Evolutionary conservation across 2,329 filamentous ascomycete species (phyloP).

Genomic region (Trichoderma sp.): DNA sequence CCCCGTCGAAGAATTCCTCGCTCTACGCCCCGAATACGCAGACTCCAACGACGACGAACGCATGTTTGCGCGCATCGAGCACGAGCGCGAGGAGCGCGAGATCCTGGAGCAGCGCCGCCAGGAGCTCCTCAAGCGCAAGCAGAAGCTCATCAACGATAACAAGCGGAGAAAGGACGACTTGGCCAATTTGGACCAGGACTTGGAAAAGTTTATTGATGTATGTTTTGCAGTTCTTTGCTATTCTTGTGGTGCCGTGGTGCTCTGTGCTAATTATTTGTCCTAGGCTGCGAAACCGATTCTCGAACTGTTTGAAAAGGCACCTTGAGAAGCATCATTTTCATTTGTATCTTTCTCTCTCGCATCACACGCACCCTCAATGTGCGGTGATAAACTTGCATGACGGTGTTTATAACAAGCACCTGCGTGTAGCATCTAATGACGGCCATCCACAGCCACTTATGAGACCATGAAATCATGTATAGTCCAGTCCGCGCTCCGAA

Average conservation of each 20-base stretch:
- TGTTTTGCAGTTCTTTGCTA: constrained; percentile 30
- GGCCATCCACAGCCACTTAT: background rate
- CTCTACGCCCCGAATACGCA: constrained; percentile 70
- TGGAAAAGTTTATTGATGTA: constrained; percentile 92
- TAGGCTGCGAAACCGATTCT: constrained; percentile 86
- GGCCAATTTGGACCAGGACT: constrained; percentile 82
- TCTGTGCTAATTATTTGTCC: constrained; percentile 20
- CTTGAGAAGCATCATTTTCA: constrained; percentile 33
- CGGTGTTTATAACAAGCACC: background rate
- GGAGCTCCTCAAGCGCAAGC: constrained; percentile 65
- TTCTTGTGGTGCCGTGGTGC: background rate
- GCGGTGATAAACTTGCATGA: background rate
- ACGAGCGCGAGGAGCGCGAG: constrained; percentile 83
- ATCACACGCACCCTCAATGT: background rate
- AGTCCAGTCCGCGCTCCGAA: background rate
- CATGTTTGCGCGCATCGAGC: constrained; percentile 86
- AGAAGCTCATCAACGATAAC: constrained; percentile 67
- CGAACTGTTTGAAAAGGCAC: constrained; percentile 76
- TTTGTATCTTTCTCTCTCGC: background rate
- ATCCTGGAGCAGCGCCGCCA: constrained; percentile 81
- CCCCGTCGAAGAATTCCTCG: constrained; percentile 77
- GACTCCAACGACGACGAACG: constrained; percentile 72
- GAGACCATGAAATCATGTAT: background rate
- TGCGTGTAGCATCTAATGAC: background rate
- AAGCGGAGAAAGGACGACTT: constrained; percentile 93